phyloP scores from a whole-genome alignment of 345 rosid species.

The Angophora floribunda region DNA sequence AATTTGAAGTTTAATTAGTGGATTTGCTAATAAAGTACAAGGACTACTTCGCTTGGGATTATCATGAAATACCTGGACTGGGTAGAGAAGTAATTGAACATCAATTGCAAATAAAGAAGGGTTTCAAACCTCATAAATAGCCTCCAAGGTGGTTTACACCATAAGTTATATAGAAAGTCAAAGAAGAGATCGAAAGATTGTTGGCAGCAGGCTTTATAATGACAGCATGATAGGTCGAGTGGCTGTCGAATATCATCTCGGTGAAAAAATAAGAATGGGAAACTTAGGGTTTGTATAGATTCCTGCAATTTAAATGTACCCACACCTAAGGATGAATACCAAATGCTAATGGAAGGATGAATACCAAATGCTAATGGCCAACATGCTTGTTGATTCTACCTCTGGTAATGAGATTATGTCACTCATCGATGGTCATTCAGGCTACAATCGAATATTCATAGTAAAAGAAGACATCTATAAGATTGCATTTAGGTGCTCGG shows the following conservation, averaged over 20 bases:
- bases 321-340: background rate
- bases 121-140: too few relatives aligned
- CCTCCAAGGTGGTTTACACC: too few relatives aligned
- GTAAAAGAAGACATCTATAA: background rate
- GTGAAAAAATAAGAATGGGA: background rate
- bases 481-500: background rate
- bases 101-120: too few relatives aligned
- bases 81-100: too few relatives aligned
- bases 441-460: background rate
- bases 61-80: too few relatives aligned
- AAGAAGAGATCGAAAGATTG: background rate
- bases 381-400: background rate
- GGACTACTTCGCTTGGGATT: too few relatives aligned
- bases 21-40: too few relatives aligned
- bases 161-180: background rate
- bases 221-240: background rate
- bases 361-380: background rate
- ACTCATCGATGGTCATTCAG: background rate
- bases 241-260: background rate
- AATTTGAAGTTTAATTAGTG: too few relatives aligned
- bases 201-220: background rate
- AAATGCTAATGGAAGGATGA: background rate
- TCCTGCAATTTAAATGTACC: background rate
- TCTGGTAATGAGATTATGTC: background rate
- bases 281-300: background rate